Conservation (phyloP, 768 basidiomycete species). For the Termitomyces sp. region DNA sequence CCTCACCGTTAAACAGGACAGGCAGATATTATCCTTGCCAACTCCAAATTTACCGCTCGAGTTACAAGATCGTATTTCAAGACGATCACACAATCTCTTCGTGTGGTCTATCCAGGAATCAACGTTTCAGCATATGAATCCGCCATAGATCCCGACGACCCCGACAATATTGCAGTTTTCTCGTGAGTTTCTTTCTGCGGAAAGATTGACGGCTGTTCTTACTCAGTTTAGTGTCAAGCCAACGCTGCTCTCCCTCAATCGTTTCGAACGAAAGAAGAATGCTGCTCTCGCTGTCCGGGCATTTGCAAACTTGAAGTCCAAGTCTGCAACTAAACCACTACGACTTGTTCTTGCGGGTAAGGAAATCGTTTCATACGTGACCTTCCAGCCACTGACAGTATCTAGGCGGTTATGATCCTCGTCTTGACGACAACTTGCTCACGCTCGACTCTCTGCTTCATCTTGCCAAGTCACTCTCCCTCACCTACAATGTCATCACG, state of each 20-base stretch:
- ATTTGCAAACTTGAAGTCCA: conserved; percentile 52
- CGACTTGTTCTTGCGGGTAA: conserved; percentile 79
- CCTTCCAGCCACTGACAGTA: not conserved
- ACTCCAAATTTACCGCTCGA: conserved; percentile 85
- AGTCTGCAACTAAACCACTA: conserved; percentile 28
- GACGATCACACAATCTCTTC: conserved; percentile 54
- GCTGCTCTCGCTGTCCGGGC: conserved; percentile 73
- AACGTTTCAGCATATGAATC: conserved; percentile 70
- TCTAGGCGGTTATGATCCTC: conserved; percentile 85
- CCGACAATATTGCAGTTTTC: conserved; percentile 46
- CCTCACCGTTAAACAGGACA: conserved; percentile 49
- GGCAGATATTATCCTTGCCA: conserved; percentile 87
- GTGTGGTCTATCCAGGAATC: conserved; percentile 95
- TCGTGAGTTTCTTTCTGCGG: conserved; percentile 43
- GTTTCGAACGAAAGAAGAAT: conserved; percentile 97
- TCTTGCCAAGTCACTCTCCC: conserved; percentile 43
- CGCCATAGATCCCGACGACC: conserved; percentile 33
- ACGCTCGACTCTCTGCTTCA: conserved; percentile 61
- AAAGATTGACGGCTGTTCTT: not conserved
- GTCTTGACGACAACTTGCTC: conserved; percentile 77
- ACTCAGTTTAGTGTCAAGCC: conserved; percentile 46
- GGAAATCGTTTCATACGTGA: conserved; percentile 5
- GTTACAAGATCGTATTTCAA: conserved; percentile 76
- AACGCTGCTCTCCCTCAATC: conserved; percentile 84
- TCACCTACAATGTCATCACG: conserved; percentile 56